Evolutionary conservation across 2,329 filamentous ascomycete genomes (phyloP).

Genomic region (Nakataea oryzae): DNA sequence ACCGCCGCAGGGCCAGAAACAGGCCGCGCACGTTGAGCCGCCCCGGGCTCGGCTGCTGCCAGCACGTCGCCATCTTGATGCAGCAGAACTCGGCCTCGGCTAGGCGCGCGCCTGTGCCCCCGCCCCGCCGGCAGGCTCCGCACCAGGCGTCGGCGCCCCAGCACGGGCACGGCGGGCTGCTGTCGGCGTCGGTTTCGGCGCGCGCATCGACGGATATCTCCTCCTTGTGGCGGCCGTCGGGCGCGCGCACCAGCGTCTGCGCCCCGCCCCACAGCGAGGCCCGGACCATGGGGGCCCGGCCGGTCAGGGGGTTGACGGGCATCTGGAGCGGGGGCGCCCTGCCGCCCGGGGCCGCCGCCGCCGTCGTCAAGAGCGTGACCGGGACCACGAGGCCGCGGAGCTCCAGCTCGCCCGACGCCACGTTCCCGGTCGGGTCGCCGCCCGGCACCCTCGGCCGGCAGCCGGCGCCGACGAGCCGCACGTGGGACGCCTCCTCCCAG

Average conservation of each 20-base stretch:
- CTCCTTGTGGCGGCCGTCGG: background rate
- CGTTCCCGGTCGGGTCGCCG: background rate
- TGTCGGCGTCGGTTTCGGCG: background rate
- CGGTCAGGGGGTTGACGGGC: background rate
- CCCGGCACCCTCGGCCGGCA: background rate
- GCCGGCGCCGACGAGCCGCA: background rate
- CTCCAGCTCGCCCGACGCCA: background rate
- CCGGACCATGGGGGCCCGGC: background rate
- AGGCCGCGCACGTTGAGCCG: too few species aligned
- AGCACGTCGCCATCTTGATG: too few species aligned
- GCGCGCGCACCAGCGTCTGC: background rate
- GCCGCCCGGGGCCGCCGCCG: too few species aligned
- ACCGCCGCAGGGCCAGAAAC: too few species aligned
- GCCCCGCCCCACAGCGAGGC: too few species aligned
- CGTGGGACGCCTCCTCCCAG: background rate
- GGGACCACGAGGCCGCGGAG: background rate
- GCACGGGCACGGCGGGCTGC: background rate
- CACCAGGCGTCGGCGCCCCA: background rate
- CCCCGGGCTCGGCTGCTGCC: too few species aligned
- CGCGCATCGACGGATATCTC: background rate
- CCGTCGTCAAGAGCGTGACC: too few species aligned
- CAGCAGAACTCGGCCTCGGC: too few species aligned
- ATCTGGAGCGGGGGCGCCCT: too few species aligned
- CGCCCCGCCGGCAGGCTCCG: too few species aligned
- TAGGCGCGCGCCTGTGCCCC: too few species aligned